Conservation (phyloP, 148 eudicot genomes). For the Amaranthus palmeri region DNA sequence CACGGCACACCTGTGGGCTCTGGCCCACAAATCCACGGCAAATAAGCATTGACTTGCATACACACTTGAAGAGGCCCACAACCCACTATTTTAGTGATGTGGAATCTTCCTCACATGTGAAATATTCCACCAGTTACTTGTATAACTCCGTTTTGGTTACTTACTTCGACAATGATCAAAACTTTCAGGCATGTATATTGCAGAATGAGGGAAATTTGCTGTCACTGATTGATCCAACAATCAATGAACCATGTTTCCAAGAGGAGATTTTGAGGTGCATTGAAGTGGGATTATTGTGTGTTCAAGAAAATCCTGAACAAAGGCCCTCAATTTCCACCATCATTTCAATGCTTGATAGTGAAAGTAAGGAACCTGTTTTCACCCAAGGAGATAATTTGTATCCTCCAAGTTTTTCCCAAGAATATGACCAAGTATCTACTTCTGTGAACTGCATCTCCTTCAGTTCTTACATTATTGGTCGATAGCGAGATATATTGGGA, state of each 20-base stretch:
- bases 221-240: slow-evolving; percentile 26
- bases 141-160: background rate
- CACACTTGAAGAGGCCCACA: no score
- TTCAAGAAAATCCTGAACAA: slow-evolving; percentile 40
- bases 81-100: no score
- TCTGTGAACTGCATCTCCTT: no score
- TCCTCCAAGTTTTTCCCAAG: no score
- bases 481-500: no score
- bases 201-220: slow-evolving; percentile 36
- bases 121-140: background rate
- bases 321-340: slow-evolving; percentile 40
- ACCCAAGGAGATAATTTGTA: background rate
- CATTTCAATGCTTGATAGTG: slow-evolving; percentile 30
- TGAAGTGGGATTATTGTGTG: slow-evolving; percentile 46
- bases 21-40: no score
- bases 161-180: background rate
- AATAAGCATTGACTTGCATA: no score
- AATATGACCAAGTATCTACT: no score
- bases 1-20: no score
- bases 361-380: slow-evolving; percentile 18
- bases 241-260: slow-evolving; percentile 10
- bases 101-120: background rate
- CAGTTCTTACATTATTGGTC: no score
- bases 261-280: slow-evolving; percentile 33
- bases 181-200: slow-evolving; percentile 50